A percentile compares a stretch with the other conserved stretches of the same genome.
Evolutionary conservation across 2,329 filamentous ascomycete genomes (phyloP).

Genomic region (Fragosphaeria purpurea): DNA sequence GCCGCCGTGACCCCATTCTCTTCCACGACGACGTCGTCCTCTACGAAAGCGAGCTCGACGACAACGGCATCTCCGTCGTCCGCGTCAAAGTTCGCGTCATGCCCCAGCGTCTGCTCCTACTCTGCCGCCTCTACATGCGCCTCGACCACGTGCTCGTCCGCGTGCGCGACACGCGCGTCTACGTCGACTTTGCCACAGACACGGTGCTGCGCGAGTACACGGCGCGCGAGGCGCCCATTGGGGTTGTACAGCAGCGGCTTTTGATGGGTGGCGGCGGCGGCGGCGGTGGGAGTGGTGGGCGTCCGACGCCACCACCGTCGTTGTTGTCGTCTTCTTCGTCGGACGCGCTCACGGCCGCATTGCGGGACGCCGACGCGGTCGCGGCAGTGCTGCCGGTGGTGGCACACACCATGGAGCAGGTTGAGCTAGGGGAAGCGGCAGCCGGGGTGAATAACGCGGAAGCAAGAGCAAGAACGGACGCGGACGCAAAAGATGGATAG

Average conservation of each 20-base stretch:
- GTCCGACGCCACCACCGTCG: no score
- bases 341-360: constrained; percentile 64
- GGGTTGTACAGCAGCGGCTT: constrained; percentile 54
- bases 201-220: constrained; percentile 84
- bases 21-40: constrained; percentile 96
- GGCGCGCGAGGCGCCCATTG: constrained; percentile 74
- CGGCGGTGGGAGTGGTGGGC: no score
- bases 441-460: not conserved
- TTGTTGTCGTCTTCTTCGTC: constrained; percentile 25
- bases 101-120: constrained; percentile 74
- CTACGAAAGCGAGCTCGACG: constrained; percentile 95
- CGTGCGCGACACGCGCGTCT: constrained; percentile 82
- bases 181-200: constrained; percentile 73
- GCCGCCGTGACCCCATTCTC: constrained; percentile 81
- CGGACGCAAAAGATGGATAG: no score
- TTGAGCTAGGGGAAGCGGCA: constrained; percentile 12
- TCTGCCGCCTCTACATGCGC: constrained; percentile 83
- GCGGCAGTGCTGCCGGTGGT: constrained; percentile 59
- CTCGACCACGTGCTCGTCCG: constrained; percentile 83
- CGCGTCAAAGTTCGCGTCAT: constrained; percentile 91
- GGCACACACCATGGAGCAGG: constrained; percentile 52
- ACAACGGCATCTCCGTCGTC: constrained; percentile 88
- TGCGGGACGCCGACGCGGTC: constrained; percentile 72
- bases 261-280: constrained; percentile 32
- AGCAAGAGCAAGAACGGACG: not conserved